A percentile compares a stretch with the other conserved stretches of the same genome.
These are phyloP conservation scores for Plectranthus barbatus DNA, from an alignment of 257 asterid species.

Conservation along the genomic window DNA sequence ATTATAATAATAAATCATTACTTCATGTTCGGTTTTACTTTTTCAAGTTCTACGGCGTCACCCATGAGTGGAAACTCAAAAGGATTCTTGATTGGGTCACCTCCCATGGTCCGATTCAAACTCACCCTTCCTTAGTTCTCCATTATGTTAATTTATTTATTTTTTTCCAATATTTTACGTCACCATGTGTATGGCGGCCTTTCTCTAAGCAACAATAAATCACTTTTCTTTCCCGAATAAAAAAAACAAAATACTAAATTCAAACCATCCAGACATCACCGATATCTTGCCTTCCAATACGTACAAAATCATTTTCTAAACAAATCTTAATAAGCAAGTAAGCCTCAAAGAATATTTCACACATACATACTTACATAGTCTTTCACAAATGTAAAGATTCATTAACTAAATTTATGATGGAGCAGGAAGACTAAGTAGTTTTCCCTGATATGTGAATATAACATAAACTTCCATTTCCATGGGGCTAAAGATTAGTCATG, in stretches of 20 bases:
- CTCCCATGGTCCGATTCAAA: not conserved
- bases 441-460: not conserved
- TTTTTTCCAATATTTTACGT: not conserved
- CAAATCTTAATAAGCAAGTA: not conserved
- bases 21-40: too few relatives aligned
- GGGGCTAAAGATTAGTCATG: not conserved
- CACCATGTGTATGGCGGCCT: not conserved
- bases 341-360: not conserved
- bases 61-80: too few relatives aligned
- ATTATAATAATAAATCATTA: too few relatives aligned
- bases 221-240: too few relatives aligned
- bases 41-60: not conserved
- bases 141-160: too few relatives aligned
- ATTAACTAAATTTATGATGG: too few relatives aligned
- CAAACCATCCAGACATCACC: not conserved
- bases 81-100: not conserved
- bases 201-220: not conserved
- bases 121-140: not conserved
- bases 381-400: too few relatives aligned
- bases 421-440: not conserved
- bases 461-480: not conserved
- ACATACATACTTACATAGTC: too few relatives aligned
- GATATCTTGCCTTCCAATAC: too few relatives aligned
- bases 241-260: not conserved
- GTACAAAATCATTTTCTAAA: too few relatives aligned